These are phyloP conservation scores for Cercophora sp. DNA, from an alignment of 495 filamentous ascomycete species.

Conservation along the genomic window DNA sequence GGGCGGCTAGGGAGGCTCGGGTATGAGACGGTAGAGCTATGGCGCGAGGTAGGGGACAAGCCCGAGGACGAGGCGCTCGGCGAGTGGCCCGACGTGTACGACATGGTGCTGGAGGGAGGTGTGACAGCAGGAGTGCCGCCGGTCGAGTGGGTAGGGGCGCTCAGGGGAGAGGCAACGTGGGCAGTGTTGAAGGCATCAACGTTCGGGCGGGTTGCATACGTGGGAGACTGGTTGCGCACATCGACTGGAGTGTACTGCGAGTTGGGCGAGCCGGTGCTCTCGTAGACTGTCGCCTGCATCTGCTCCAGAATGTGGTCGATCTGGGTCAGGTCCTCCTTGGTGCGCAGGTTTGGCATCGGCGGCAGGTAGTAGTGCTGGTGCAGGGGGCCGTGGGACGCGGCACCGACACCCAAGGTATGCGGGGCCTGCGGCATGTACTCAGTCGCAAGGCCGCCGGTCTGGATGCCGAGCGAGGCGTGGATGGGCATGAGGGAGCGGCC, in stretches of 20 bases:
- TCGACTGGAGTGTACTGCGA: conserved; percentile 43
- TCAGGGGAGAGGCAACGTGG: conserved; percentile 56
- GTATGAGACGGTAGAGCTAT: conserved; percentile 66
- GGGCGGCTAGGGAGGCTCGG: conserved; percentile 58
- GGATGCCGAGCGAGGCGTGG: conserved; percentile 62
- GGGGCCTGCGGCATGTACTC: conserved; percentile 62
- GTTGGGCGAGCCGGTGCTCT: conserved; percentile 62
- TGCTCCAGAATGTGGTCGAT: conserved; percentile 92
- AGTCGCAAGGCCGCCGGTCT: conserved; percentile 55
- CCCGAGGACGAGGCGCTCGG: conserved; percentile 62
- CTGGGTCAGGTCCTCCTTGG: conserved; percentile 86
- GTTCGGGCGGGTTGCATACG: conserved; percentile 43
- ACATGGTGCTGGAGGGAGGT: conserved; percentile 80
- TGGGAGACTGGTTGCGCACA: conserved; percentile 73
- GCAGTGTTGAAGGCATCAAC: conserved; percentile 47
- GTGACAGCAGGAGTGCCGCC: conserved; percentile 77
- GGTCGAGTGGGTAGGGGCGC: conserved; percentile 53
- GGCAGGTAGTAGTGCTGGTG: conserved; percentile 74
- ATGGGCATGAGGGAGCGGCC: conserved; percentile 73
- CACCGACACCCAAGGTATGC: conserved; percentile 42
- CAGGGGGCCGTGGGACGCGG: conserved; percentile 53
- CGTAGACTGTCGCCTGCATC: conserved; percentile 91
- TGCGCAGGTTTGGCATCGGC: conserved; percentile 78
- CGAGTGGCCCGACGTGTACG: conserved; percentile 82
- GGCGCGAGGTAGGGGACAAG: conserved; percentile 62